Base-by-base conservation (phyloP, 2,329 filamentous ascomycete genomes). In the Macrophomina pseudophaseolina region DNA sequence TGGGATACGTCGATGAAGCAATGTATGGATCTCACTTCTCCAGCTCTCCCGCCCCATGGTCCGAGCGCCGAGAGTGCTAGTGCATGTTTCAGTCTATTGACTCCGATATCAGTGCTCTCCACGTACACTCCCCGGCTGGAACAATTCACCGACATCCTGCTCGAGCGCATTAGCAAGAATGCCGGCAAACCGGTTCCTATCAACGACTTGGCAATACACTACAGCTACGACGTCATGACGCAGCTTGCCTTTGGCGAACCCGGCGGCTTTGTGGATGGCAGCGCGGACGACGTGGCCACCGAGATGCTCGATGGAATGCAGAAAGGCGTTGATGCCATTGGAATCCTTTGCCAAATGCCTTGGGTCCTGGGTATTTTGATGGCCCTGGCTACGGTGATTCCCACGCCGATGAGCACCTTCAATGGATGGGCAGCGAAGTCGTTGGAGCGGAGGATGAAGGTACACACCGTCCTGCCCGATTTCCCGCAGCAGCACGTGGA, bases 161-260 rank as follows among this genome's bases (percentile, higher is more conserved):
- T 66, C 7, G 52, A 42, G 23, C 53, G 48, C 8, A 52, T 59
- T 1, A 23, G 5, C n/a, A 23, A 30, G 8, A 35, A 49, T 11
- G 42, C 14, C 4, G 65, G 56, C 12, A 35, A 63, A 2, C 38
- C 65, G 12, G 56, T 63, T 30, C 35, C 40, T 16, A 32, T 42
- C 35, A 63, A 58, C 11, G 46, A 66, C 12, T 18, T 48, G 44
- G 16, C 46, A n/a, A 58, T 80, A 67, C 83, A 79, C 74, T 72
- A 85, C 49, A 78, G 81, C 12, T 82, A 85, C 68, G 84, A 86
- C 66, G 80, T 85, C 67, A 85, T 86, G 80, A 82, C 81, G 12
- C 81, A 84, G 30, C 51, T 53, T 1, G 51, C 51, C 67, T 70
- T 83, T 32, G 79, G 79, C 23, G 81, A 82, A 70, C 79, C 80